A percentile compares a stretch with the other conserved stretches of the same genome.
Conservation (phyloP, 495 filamentous ascomycete genomes). For the Penicillium waksmanii region DNA sequence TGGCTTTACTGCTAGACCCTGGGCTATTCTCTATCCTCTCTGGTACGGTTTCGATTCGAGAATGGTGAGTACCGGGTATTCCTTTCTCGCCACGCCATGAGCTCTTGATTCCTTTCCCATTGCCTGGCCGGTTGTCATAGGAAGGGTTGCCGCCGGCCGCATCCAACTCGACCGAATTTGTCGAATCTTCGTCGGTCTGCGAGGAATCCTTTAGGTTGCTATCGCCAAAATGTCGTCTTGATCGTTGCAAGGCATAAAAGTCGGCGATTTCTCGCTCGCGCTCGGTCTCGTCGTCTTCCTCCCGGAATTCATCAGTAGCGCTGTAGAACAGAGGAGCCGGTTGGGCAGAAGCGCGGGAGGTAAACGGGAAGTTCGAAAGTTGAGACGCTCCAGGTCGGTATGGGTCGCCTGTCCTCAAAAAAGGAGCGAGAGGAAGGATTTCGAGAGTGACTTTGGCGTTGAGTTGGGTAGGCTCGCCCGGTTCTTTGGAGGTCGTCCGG, state of each 20-base stretch:
- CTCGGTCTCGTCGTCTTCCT: slow-evolving; percentile 90
- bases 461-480: slow-evolving; percentile 50
- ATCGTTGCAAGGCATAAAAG: slow-evolving; percentile 86
- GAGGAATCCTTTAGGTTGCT: slow-evolving; percentile 79
- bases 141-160: slow-evolving; percentile 53
- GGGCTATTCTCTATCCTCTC: slow-evolving; percentile 36
- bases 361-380: slow-evolving; percentile 75
- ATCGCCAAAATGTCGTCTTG: slow-evolving; percentile 82
- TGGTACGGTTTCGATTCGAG: slow-evolving; percentile 34
- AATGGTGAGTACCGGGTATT: slow-evolving; percentile 20
- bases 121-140: slow-evolving; percentile 38
- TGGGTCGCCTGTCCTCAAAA: slow-evolving; percentile 62
- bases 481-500: slow-evolving; percentile 59
- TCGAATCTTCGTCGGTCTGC: slow-evolving; percentile 74
- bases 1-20: slow-evolving; percentile 58
- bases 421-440: slow-evolving; percentile 54
- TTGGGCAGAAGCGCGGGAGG: slow-evolving; percentile 68
- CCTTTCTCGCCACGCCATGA: slow-evolving; percentile 56
- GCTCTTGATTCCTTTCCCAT: slow-evolving; percentile 54
- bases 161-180: slow-evolving; percentile 51
- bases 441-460: slow-evolving; percentile 46
- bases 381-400: slow-evolving; percentile 72
- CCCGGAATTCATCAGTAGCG: slow-evolving; percentile 75
- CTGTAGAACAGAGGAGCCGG: slow-evolving; percentile 93
- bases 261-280: slow-evolving; percentile 91